A percentile compares a stretch with the other conserved stretches of the same genome.
These are phyloP conservation scores for Acacia acuminata DNA, from an alignment of 306 rosid species.

Conservation along the genomic window DNA sequence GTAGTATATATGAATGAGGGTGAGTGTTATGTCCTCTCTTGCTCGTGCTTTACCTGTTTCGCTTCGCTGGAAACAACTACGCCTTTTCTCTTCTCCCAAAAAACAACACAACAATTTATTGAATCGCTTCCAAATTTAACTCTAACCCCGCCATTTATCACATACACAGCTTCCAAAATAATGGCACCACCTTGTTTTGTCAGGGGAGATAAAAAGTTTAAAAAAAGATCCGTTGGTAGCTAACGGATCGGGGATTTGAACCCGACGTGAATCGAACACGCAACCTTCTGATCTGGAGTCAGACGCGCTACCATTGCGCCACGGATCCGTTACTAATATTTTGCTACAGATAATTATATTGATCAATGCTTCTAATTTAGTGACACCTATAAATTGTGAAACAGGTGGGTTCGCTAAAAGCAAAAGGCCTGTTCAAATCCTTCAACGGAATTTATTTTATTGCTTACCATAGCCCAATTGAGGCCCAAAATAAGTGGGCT, in stretches of 20 bases:
- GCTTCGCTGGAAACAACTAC: constrained; percentile 10
- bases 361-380: too few species aligned
- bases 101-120: not conserved
- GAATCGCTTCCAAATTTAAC: not conserved
- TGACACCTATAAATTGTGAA: not conserved
- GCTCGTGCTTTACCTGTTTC: not conserved
- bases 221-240: not conserved
- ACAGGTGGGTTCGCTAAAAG: not conserved
- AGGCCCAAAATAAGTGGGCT: not conserved
- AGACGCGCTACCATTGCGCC: constrained; percentile 64
- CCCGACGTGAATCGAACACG: constrained; percentile 59
- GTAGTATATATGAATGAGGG: not conserved
- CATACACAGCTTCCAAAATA: not conserved
- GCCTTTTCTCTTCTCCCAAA: not conserved
- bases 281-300: constrained; percentile 62
- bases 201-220: not conserved
- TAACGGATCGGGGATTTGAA: constrained; percentile 19
- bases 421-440: not conserved
- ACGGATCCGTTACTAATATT: constrained; percentile 24
- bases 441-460: not conserved
- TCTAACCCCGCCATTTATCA: not conserved
- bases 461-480: not conserved
- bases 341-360: too few species aligned
- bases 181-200: not conserved
- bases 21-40: not conserved